Evolutionary conservation across 257 asterid genomes (phyloP).

Genomic region (Henckelia pumila): DNA sequence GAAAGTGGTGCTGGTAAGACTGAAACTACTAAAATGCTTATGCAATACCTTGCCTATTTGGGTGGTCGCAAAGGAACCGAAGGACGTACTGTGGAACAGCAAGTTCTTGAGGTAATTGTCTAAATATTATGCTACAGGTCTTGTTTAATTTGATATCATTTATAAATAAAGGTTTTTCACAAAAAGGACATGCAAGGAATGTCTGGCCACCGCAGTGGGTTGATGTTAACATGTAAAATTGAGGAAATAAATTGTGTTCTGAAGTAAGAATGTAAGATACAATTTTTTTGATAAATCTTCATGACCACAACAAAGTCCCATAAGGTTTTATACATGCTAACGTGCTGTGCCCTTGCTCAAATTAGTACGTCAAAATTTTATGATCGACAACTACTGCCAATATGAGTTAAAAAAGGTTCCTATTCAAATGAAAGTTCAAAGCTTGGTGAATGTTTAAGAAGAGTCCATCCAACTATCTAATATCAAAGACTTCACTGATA

Average conservation of each 20-base stretch:
- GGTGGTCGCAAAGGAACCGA: constrained; percentile 96
- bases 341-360: neutral
- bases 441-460: neutral
- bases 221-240: constrained; percentile 6
- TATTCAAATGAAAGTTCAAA: neutral
- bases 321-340: neutral
- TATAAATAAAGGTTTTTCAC: constrained; percentile 7
- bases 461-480: neutral
- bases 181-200: neutral
- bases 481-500: neutral
- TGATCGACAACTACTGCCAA: neutral
- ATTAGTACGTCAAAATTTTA: neutral
- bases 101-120: constrained; percentile 86
- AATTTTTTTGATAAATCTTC: constrained; percentile 3
- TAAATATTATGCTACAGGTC: neutral
- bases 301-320: neutral
- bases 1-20: constrained; percentile 99
- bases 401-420: neutral
- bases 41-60: constrained; percentile 91
- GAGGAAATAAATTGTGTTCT: constrained; percentile 4
- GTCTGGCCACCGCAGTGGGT: neutral
- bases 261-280: neutral
- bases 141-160: constrained; percentile 12
- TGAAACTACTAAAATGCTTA: constrained; percentile 99
- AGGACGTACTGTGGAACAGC: constrained; percentile 96